These are phyloP conservation scores for Chalciporus sphaerocephalus DNA, from an alignment of 768 basidiomycete species.

Conservation along the genomic window DNA sequence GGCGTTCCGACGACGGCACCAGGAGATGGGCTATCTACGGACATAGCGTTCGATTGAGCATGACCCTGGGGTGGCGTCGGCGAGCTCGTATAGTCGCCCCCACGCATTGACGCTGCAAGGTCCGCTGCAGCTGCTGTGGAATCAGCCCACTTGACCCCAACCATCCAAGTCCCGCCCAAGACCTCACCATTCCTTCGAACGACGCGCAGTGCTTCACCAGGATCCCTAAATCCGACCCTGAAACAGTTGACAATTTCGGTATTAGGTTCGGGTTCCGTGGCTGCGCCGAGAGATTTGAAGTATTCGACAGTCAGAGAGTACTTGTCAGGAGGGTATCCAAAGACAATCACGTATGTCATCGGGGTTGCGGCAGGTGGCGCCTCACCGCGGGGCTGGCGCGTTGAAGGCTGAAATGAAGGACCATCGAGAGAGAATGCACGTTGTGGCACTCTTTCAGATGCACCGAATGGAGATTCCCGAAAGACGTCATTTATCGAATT, in stretches of 20 bases:
- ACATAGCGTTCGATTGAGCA: conserved; percentile 41
- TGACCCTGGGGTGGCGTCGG: conserved; percentile 8
- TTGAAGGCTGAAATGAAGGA: conserved; percentile 11
- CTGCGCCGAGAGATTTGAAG: conserved; percentile 67
- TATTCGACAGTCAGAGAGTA: conserved; percentile 69
- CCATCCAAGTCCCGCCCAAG: conserved; percentile 71
- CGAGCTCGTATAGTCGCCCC: conserved; percentile 15
- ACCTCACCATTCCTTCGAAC: conserved; percentile 82
- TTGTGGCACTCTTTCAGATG: conserved; percentile 22
- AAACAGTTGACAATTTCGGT: conserved; percentile 77
- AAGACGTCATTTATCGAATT: conserved; percentile 73
- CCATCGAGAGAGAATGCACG: conserved; percentile 22
- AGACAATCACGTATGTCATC: conserved; percentile 67
- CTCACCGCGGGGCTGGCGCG: conserved; percentile 21
- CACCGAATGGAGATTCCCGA: conserved; percentile 40
- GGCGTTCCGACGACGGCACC: conserved; percentile 60
- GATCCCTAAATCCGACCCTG: conserved; percentile 66
- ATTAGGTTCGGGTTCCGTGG: conserved; percentile 65
- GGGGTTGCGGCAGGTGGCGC: conserved; percentile 34
- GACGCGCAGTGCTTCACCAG: conserved; percentile 72
- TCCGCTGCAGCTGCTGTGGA: conserved; percentile 51
- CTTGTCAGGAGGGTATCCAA: conserved; percentile 84
- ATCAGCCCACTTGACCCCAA: conserved; percentile 83
- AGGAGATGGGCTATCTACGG: conserved; percentile 40
- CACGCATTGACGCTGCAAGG: conserved; percentile 37